Evolutionary conservation across 148 eudicot species (phyloP), one percentile per base, ranked within the genome.

Genomic region (Nepenthes gracilis): DNA sequence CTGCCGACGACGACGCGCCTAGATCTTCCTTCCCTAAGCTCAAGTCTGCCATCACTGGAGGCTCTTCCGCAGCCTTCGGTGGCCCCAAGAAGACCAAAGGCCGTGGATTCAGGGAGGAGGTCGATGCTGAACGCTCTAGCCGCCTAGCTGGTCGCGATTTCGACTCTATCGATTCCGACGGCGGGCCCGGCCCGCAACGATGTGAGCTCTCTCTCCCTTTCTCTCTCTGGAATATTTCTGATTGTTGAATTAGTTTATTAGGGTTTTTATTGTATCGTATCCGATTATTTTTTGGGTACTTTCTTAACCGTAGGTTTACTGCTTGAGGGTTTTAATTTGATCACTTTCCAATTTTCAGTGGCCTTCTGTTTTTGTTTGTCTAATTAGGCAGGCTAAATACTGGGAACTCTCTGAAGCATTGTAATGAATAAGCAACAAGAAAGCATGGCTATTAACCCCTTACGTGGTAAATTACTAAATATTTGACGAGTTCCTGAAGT

Each of bases 171-270:
- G 78, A 75, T 60, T 77, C 87, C 32, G 86, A 85, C 12, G 87
- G 83, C 43, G 93, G 96, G 14, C 89, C 94, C 33, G 94, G 90
- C 32, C 83, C 97, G 2, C 90, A 82, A 69, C 78, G 94, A 70
- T 89, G 97, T 89, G 1, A 69, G 83, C 54, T 47, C 69, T 63
- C 47, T 38, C 23, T 23, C 23, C 23, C 23, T 23, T 23, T 23
- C 54, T 47, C 69, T 63, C 47, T 38, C 38, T 68, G 5, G 14
- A 9, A 43, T 13, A 1, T 33, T 13, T 35, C 33, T 43, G 9
- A 8, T 43, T 43, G 36, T 52, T n/a, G 9, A 8, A 5, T 14
- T 32, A 23, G n/a, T 11, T 52, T 5, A 6, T 32, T 52, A 5
- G 15, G 15, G 14, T 2, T 12, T 52, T 14, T 14, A 13, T 11